phyloP scores from a whole-genome alignment of 2,329 filamentous ascomycete species.

The Arthrobotrys sphaeroides region DNA sequence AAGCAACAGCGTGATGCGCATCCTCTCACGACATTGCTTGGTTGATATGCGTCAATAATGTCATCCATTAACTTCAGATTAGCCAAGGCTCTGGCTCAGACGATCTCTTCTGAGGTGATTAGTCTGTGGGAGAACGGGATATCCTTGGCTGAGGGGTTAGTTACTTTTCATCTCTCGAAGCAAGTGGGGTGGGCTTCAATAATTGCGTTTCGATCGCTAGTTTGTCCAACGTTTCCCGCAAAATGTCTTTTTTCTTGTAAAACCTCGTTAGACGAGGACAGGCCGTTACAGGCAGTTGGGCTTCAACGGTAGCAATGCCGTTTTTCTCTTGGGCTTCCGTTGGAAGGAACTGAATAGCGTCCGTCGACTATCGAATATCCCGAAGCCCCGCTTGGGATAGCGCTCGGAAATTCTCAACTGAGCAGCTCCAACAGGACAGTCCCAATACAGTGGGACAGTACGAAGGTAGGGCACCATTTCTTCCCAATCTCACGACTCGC shows the following conservation, averaged over 20 bases:
- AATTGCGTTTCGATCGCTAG: constrained; percentile 41
- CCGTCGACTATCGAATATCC: constrained; percentile 6
- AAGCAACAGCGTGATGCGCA: constrained; percentile 4
- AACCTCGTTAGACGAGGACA: constrained; percentile 19
- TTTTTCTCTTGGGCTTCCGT: constrained; percentile 8
- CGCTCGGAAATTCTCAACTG: too few relatives aligned
- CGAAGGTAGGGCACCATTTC: constrained; percentile 31
- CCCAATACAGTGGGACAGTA: constrained; percentile 37
- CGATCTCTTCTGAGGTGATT: constrained; percentile 38
- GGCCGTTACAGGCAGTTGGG: constrained; percentile 8
- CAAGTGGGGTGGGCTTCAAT: constrained; percentile 34
- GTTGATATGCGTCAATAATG: constrained; percentile 23
- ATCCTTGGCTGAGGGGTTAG: constrained; percentile 6
- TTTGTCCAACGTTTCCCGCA: constrained; percentile 34
- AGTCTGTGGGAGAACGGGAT: constrained; percentile 36
- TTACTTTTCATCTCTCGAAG: constrained; percentile 31
- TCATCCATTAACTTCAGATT: constrained; percentile 22
- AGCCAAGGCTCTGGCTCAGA: constrained; percentile 39
- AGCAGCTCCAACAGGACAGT: constrained; percentile 3
- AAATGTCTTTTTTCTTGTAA: constrained; percentile 17
- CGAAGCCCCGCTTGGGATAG: constrained; percentile 10
- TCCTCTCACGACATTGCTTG: constrained; percentile 9
- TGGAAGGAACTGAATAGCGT: neutral
- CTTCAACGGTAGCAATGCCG: constrained; percentile 8
- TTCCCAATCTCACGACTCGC: constrained; percentile 33